These are phyloP conservation scores for Syzygium jambos DNA, from an alignment of 345 rosid species.

Conservation along the genomic window DNA sequence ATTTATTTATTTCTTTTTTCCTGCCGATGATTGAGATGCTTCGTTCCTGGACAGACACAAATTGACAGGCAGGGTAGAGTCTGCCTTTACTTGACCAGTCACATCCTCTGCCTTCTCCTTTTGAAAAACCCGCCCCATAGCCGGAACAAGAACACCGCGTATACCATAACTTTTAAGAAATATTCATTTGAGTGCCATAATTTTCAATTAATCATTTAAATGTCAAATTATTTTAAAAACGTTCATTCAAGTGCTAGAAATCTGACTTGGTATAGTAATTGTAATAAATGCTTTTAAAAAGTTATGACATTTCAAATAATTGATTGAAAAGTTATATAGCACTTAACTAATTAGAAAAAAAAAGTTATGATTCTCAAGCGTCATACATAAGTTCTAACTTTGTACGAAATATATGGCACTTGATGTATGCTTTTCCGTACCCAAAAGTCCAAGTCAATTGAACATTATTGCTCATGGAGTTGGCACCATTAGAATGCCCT, in stretches of 20 bases:
- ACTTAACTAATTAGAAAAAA: no score
- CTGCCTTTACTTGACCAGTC: background rate
- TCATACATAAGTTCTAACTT: background rate
- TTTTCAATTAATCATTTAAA: background rate
- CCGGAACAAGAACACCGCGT: no score
- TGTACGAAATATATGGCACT: fast-evolving
- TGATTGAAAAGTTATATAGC: no score
- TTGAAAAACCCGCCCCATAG: no score
- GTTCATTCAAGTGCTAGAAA: no score
- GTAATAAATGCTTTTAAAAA: no score
- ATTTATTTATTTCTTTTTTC: background rate
- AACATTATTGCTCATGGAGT: background rate
- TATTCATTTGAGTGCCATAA: constrained; percentile 13
- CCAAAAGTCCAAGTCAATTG: background rate
- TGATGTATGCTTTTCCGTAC: background rate
- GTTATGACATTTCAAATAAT: no score
- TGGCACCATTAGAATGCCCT: background rate
- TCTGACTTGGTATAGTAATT: no score
- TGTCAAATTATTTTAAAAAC: no score
- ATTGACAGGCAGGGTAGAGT: background rate
- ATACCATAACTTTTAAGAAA: constrained; percentile 4
- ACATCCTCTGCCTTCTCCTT: no score
- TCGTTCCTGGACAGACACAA: background rate
- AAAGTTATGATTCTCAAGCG: fast-evolving
- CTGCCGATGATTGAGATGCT: background rate